Evolutionary conservation across 73 alveolate species (phyloP).

Genomic region (Symbiodinium pilosum): DNA sequence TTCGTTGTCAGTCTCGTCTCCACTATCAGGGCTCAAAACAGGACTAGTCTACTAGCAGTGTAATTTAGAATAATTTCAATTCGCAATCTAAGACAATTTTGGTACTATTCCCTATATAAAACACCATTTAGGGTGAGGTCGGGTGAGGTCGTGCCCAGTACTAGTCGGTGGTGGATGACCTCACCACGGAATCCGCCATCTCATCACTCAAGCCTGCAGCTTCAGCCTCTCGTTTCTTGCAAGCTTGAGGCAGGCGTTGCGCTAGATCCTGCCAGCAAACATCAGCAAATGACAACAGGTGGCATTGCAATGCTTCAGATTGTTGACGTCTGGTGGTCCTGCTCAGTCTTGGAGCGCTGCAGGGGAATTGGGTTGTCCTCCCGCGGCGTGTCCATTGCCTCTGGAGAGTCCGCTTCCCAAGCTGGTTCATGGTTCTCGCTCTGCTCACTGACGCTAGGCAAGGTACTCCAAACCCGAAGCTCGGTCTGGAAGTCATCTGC

Average conservation of each 20-base stretch:
- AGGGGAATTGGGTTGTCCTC: constrained; percentile 38
- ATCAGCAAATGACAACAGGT: too few relatives aligned
- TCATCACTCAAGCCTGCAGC: background rate
- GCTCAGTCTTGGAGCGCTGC: constrained; percentile 83
- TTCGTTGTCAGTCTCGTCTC: too few relatives aligned
- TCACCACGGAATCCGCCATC: background rate
- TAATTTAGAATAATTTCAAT: too few relatives aligned
- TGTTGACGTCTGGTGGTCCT: constrained; percentile 12
- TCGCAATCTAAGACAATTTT: too few relatives aligned
- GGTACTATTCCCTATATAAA: too few relatives aligned
- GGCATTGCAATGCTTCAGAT: too few relatives aligned
- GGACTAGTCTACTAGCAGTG: too few relatives aligned
- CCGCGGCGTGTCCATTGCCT: constrained; percentile 43
- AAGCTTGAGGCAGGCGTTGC: background rate
- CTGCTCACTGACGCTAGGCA: background rate
- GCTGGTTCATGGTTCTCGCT: too few relatives aligned
- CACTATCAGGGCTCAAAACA: too few relatives aligned
- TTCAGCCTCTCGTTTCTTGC: background rate
- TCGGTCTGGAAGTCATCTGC: constrained; percentile 23
- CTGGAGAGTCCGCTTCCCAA: too few relatives aligned
- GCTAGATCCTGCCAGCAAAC: background rate
- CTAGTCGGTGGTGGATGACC: background rate
- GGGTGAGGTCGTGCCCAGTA: too few relatives aligned
- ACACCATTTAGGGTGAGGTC: too few relatives aligned
- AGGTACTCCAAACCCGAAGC: constrained; percentile 63